phyloP scores from a whole-genome alignment of 2,329 filamentous ascomycete species.

The Alternaria triticimaculans region DNA sequence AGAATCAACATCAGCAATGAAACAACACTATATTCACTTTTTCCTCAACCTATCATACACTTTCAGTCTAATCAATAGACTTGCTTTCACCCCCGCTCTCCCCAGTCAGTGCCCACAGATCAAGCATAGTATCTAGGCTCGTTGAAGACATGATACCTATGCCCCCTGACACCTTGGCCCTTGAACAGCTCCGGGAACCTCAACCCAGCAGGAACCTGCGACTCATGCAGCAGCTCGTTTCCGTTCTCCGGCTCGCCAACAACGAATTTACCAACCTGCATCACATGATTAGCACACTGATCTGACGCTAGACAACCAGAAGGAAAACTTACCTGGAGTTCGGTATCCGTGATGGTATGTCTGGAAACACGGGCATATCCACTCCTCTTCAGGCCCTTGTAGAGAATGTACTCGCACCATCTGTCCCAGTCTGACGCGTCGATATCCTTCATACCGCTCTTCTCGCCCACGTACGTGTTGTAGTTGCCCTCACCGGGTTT shows the following conservation, averaged over 20 bases:
- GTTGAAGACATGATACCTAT: slow-evolving; percentile 93
- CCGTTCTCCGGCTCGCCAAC: slow-evolving; percentile 74
- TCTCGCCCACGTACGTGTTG: slow-evolving; percentile 88
- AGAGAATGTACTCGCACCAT: slow-evolving; percentile 99
- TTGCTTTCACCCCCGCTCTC: not conserved
- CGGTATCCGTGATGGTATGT: slow-evolving; percentile 93
- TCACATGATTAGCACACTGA: not conserved
- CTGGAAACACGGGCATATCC: slow-evolving; percentile 91
- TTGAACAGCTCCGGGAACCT: slow-evolving; percentile 86
- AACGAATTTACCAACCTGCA: slow-evolving; percentile 84
- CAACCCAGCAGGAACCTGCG: slow-evolving; percentile 75
- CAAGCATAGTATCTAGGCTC: slow-evolving; percentile 58
- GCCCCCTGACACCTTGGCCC: slow-evolving; percentile 84
- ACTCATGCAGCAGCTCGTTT: slow-evolving; percentile 72
- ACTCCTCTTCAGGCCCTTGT: slow-evolving; percentile 82
- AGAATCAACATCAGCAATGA: not conserved
- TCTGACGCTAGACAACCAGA: not conserved
- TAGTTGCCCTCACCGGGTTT: slow-evolving; percentile 93
- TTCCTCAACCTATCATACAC: not conserved
- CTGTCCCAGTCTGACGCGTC: slow-evolving; percentile 92
- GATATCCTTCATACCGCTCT: slow-evolving; percentile 93
- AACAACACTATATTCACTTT: not conserved
- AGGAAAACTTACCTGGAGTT: slow-evolving; percentile 73
- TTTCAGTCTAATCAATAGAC: not conserved
- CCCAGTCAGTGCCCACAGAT: not conserved